phyloP scores from a whole-genome alignment of 495 filamentous ascomycete species.

The Cenococcum geophilum region DNA sequence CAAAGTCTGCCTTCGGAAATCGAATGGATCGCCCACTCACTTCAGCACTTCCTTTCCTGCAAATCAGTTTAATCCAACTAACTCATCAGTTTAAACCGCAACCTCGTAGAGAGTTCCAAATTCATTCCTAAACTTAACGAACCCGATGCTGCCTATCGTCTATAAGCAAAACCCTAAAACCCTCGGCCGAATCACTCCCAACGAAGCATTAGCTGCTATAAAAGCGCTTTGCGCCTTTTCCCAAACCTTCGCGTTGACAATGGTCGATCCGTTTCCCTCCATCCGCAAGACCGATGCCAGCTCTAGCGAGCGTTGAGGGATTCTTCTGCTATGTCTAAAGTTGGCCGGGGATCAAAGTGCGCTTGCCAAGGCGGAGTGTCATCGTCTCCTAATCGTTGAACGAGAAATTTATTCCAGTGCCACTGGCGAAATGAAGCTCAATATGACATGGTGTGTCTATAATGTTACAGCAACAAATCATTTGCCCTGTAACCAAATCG shows the following conservation, averaged over 20 bases:
- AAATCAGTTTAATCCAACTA: too few species aligned
- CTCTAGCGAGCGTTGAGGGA: not conserved
- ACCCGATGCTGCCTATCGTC: not conserved
- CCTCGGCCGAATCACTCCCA: not conserved
- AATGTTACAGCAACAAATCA: not conserved
- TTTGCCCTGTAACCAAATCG: not conserved
- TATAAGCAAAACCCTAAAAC: not conserved
- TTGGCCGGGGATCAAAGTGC: not conserved
- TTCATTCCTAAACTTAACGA: not conserved
- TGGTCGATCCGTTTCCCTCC: conserved; percentile 1
- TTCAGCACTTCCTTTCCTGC: too few species aligned
- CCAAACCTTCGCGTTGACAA: too few species aligned
- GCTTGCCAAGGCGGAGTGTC: not conserved
- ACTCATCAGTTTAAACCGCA: not conserved
- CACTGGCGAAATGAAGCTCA: not conserved
- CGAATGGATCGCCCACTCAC: too few species aligned
- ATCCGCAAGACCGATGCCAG: not conserved
- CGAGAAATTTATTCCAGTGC: not conserved
- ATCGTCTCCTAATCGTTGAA: not conserved
- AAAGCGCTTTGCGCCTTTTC: not conserved
- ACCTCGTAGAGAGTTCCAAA: not conserved
- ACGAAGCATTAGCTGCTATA: not conserved
- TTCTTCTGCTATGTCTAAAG: not conserved
- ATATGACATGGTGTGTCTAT: not conserved
- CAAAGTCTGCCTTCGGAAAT: too few species aligned